phyloP scores from a whole-genome alignment of 257 asterid genomes.

The Solanum acaule region DNA sequence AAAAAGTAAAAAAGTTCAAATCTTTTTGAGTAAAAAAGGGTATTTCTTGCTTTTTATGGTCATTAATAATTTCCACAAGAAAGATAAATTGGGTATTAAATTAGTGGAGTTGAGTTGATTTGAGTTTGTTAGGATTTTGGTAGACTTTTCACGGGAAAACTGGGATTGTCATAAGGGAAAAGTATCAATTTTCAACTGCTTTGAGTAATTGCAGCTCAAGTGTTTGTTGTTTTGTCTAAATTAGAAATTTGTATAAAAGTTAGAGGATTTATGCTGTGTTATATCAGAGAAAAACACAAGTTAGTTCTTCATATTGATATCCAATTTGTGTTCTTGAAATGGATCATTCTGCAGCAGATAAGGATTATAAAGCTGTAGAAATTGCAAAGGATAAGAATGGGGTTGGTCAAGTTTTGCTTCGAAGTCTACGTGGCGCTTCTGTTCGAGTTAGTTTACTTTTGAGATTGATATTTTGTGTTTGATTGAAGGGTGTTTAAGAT shows the following conservation, averaged over 20 bases:
- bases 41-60: background rate
- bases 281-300: conserved; percentile 4
- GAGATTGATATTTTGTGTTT: background rate
- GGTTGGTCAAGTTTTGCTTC: conserved; percentile 47
- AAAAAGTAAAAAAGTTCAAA: background rate
- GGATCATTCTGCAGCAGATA: conserved; percentile 44
- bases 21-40: background rate
- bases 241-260: background rate
- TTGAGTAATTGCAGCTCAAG: background rate
- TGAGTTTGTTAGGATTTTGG: conserved; percentile 43
- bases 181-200: conserved; percentile 26
- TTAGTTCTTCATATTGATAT: conserved; percentile 7
- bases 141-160: conserved; percentile 46
- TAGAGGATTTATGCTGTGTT: background rate
- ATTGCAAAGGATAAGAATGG: conserved; percentile 53
- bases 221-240: background rate
- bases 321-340: conserved; percentile 30
- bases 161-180: conserved; percentile 34
- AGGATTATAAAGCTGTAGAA: conserved; percentile 37
- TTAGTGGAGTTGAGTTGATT: conserved; percentile 3
- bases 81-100: background rate
- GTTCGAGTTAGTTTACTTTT: conserved; percentile 42
- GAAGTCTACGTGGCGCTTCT: conserved; percentile 64
- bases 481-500: background rate
- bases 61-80: background rate